A percentile compares a stretch with the other conserved stretches of the same genome.
Evolutionary conservation across 495 filamentous ascomycete genomes (phyloP).

Genomic region (Umbilicaria muhlenbergii): DNA sequence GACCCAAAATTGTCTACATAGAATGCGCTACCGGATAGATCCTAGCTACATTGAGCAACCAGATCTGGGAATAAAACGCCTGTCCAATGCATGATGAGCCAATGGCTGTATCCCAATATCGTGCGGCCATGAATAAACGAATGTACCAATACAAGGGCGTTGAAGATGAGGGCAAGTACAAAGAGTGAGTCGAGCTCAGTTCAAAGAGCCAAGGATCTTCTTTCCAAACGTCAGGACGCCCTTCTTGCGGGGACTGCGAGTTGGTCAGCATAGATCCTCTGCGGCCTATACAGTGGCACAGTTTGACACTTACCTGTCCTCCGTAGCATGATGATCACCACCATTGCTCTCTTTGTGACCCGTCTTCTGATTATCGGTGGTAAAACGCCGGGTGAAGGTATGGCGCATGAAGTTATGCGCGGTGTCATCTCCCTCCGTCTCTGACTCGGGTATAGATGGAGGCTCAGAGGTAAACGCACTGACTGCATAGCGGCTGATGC

Average conservation of each 20-base stretch:
- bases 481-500: background rate
- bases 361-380: slow-evolving; percentile 6
- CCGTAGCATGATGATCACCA: slow-evolving; percentile 15
- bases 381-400: slow-evolving; percentile 12
- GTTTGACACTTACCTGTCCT: slow-evolving; percentile 19
- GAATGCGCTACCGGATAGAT: too few relatives aligned
- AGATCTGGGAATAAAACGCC: too few relatives aligned
- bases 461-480: slow-evolving; percentile 1
- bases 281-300: background rate
- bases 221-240: slow-evolving; percentile 28
- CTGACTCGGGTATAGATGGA: slow-evolving; percentile 6
- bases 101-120: too few relatives aligned
- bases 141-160: too few relatives aligned
- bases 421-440: slow-evolving; percentile 4
- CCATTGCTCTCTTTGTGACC: slow-evolving; percentile 10
- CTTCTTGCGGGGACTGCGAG: slow-evolving; percentile 20
- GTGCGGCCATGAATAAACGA: too few relatives aligned
- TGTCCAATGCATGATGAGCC: too few relatives aligned
- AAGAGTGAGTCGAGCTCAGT: background rate
- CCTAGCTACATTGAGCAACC: too few relatives aligned
- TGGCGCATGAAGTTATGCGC: slow-evolving; percentile 9
- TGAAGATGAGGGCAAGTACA: too few relatives aligned
- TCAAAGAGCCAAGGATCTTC: slow-evolving; percentile 20
- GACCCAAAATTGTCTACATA: too few relatives aligned
- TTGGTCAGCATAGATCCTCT: background rate